Base-by-base conservation (phyloP, 1,284 basidiomycete species). In the Coriolopsis trogii region DNA sequence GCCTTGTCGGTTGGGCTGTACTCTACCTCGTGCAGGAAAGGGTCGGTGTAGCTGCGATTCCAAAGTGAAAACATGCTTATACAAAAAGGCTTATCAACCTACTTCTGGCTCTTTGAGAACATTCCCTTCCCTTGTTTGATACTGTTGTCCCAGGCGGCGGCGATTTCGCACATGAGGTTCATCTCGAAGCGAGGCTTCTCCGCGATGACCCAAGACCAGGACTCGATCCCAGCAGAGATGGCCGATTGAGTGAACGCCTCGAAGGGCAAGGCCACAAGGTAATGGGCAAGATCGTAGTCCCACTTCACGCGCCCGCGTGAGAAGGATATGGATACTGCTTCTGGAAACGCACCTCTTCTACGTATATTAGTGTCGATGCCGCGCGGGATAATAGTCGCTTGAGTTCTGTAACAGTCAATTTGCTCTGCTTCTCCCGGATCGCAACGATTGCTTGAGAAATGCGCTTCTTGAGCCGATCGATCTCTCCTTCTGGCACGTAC, bases 141-240 rank as follows among this genome's bases (percentile, higher is more conserved):
- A 2, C 91, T 93, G 54, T 82, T 79, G 34, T 87, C 80, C 97
- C 97, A 99, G 4, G 91, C 90, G 7, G 89, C 82, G 25, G 93
- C 76, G 49, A 99, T 84, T 65, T 98, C 95, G 10, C 85, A 79
- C 78, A 98, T 90, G 24, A 98, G 71, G 6, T 80, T 80, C 71
- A 90, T 77, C 67, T 89, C 85, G 21, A 84, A 76, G 49, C 85
- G 81, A 0, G 93, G 89, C 49, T 92, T 85, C 65, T 95, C 91
- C 15, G 92, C 86, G 42, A 98, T 91, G 0, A 98, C 78, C 96
- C 95, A 98, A 2, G 91, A 93, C 97, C 97, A 99, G 4, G 93
- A 89, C 67, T 98, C 94, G 43, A 95, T 89, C 0, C 93, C 95
- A 1, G 91, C 84, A 8, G 89, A 81, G 52, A 98, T 84, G 0